Evolutionary conservation across 352 stramenopile genomes (phyloP).

Genomic region (Phytophthora chlamydospora): DNA sequence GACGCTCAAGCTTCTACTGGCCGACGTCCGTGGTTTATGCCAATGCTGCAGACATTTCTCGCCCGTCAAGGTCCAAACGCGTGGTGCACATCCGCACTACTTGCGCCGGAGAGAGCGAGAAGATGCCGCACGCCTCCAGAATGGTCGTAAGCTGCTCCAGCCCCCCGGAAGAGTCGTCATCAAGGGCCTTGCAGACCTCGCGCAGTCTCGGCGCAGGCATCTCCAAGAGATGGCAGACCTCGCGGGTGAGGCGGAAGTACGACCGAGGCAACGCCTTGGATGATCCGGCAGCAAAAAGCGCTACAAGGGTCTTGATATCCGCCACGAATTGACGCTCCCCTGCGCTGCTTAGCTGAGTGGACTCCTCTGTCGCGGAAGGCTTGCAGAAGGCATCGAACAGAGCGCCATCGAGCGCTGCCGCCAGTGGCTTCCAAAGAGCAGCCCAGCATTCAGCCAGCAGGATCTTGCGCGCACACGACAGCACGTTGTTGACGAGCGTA

Average conservation of each 20-base stretch:
- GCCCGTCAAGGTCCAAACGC: constrained; percentile 25
- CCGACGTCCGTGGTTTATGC: constrained; percentile 2
- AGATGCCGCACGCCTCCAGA: constrained; percentile 66
- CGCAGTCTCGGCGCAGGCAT: constrained; percentile 43
- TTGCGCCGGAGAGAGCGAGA: constrained; percentile 51
- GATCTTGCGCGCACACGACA: constrained; percentile 29
- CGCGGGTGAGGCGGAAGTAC: constrained; percentile 54
- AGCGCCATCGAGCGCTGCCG: constrained; percentile 41
- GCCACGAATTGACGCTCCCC: constrained; percentile 45
- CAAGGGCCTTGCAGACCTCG: constrained; percentile 56
- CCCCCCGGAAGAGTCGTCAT: constrained; percentile 26
- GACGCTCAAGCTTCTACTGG: constrained; percentile 15
- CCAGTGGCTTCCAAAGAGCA: constrained; percentile 43
- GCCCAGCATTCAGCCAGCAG: constrained; percentile 36
- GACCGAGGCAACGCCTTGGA: constrained; percentile 35
- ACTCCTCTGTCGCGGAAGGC: constrained; percentile 7
- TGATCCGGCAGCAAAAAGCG: constrained; percentile 43
- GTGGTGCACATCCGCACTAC: constrained; percentile 44
- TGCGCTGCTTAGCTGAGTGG: constrained; percentile 22
- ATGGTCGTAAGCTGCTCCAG: constrained; percentile 77
- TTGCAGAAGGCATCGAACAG: constrained; percentile 44
- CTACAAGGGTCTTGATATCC: constrained; percentile 44
- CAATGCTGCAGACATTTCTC: constrained; percentile 1
- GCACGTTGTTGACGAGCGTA: constrained; percentile 32
- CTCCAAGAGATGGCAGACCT: constrained; percentile 51